Evolutionary conservation across 1,284 basidiomycete genomes (phyloP).

Genomic region (Leccinum fallax): DNA sequence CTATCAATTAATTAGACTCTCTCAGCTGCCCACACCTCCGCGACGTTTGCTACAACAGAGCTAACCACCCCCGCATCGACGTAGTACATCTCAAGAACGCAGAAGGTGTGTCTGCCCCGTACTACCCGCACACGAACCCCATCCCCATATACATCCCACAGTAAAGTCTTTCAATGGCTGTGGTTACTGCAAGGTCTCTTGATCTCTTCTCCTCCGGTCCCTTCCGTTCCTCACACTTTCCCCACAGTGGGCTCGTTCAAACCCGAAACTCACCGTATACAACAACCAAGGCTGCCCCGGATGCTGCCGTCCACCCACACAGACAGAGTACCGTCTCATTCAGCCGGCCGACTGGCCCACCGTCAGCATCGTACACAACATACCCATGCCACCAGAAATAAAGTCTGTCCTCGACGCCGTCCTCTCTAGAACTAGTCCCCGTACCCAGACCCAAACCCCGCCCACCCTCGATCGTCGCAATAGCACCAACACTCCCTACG

Average conservation of each 20-base stretch:
- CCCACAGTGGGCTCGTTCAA: slow-evolving; percentile 65
- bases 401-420: slow-evolving; percentile 63
- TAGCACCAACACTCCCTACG: slow-evolving; percentile 38
- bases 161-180: slow-evolving; percentile 82
- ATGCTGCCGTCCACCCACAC: slow-evolving; percentile 71
- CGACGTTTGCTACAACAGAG: slow-evolving; percentile 72
- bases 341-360: slow-evolving; percentile 78
- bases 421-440: slow-evolving; percentile 34
- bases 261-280: slow-evolving; percentile 55
- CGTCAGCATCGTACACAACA: slow-evolving; percentile 68
- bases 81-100: slow-evolving; percentile 79
- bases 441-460: slow-evolving; percentile 28
- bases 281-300: slow-evolving; percentile 81
- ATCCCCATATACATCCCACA: slow-evolving; percentile 32
- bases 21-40: slow-evolving; percentile 71
- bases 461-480: slow-evolving; percentile 53
- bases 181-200: slow-evolving; percentile 77
- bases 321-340: slow-evolving; percentile 59
- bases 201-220: slow-evolving; percentile 28
- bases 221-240: slow-evolving; percentile 30
- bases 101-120: slow-evolving; percentile 57
- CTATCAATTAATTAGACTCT: too few relatives aligned
- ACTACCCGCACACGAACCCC: slow-evolving; percentile 13
- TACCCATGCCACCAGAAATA: slow-evolving; percentile 70
- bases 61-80: slow-evolving; percentile 70